These are phyloP conservation scores for Apiotrichum mycotoxinovorans DNA, from an alignment of 1,284 basidiomycete species.

Conservation along the genomic window DNA sequence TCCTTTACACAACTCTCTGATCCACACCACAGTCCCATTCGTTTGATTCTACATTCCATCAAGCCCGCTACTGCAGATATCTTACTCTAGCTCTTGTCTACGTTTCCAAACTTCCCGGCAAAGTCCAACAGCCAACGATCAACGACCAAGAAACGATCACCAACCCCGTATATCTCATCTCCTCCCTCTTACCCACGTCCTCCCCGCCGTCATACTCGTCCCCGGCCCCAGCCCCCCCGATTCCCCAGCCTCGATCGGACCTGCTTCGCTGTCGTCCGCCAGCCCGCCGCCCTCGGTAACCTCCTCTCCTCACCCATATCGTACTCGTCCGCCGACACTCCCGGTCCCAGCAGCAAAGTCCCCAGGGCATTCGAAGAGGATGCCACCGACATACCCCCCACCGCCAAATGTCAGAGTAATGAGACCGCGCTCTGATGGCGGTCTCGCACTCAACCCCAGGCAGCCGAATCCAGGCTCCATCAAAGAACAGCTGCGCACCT, in stretches of 20 bases:
- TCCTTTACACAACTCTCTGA: no score
- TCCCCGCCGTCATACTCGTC: background rate
- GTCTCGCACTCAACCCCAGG: background rate
- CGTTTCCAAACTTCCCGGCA: no score
- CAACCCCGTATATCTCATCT: background rate
- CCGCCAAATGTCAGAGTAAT: background rate
- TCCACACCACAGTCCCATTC: no score
- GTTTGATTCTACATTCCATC: no score
- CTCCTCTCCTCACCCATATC: background rate
- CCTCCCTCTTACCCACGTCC: background rate
- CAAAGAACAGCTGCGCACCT: conserved; percentile 33
- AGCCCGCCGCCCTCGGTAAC: background rate
- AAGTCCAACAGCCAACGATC: no score
- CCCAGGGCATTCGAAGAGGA: background rate
- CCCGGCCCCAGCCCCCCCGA: background rate
- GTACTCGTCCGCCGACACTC: background rate
- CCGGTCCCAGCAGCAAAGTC: background rate
- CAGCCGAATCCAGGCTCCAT: conserved; percentile 15
- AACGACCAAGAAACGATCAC: no score
- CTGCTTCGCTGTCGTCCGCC: background rate
- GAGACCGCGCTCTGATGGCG: background rate
- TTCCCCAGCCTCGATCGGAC: background rate
- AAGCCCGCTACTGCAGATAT: no score
- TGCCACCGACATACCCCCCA: background rate
- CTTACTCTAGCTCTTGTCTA: no score